phyloP scores from a whole-genome alignment of 768 basidiomycete genomes.

The Panellus pusillus region DNA sequence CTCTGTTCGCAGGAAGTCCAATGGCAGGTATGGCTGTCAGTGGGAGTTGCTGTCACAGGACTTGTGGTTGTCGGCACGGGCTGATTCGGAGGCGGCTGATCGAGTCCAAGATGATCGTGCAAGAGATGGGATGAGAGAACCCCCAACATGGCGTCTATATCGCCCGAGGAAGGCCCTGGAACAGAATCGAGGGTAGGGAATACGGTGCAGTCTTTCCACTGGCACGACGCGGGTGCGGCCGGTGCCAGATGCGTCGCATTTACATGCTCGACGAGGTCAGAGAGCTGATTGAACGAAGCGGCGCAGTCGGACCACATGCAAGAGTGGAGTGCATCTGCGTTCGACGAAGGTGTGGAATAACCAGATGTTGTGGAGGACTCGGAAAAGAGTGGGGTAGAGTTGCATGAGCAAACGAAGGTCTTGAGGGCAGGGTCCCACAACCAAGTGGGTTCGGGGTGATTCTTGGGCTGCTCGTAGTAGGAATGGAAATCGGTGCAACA shows the following conservation, averaged over 20 bases:
- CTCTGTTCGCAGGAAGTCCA: slow-evolving; percentile 66
- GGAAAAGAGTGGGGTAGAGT: neutral
- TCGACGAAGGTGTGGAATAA: slow-evolving; percentile 4
- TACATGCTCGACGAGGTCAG: slow-evolving; percentile 70
- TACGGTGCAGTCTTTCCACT: slow-evolving; percentile 71
- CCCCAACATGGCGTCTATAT: slow-evolving; percentile 39
- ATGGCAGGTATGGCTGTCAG: slow-evolving; percentile 51
- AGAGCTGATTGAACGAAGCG: slow-evolving; percentile 47
- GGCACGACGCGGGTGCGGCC: slow-evolving; percentile 47
- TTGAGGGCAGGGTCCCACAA: slow-evolving; percentile 30
- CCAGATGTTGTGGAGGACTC: neutral
- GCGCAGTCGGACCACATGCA: slow-evolving; percentile 68
- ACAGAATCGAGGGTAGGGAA: slow-evolving; percentile 46
- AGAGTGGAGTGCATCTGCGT: neutral
- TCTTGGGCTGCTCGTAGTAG: slow-evolving; percentile 36
- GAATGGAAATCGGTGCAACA: slow-evolving; percentile 62
- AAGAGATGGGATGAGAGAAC: slow-evolving; percentile 66
- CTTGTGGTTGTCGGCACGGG: slow-evolving; percentile 5
- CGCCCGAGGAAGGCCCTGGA: slow-evolving; percentile 45
- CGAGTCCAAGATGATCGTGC: slow-evolving; percentile 66
- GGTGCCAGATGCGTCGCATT: slow-evolving; percentile 59
- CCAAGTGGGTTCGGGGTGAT: slow-evolving; percentile 20
- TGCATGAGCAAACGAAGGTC: slow-evolving; percentile 38
- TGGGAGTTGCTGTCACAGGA: neutral
- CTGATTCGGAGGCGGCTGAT: slow-evolving; percentile 7